Evolutionary conservation across 768 basidiomycete genomes (phyloP), one percentile per base, ranked within the genome.

Genomic region (Leucosporidium creatinivorum): DNA sequence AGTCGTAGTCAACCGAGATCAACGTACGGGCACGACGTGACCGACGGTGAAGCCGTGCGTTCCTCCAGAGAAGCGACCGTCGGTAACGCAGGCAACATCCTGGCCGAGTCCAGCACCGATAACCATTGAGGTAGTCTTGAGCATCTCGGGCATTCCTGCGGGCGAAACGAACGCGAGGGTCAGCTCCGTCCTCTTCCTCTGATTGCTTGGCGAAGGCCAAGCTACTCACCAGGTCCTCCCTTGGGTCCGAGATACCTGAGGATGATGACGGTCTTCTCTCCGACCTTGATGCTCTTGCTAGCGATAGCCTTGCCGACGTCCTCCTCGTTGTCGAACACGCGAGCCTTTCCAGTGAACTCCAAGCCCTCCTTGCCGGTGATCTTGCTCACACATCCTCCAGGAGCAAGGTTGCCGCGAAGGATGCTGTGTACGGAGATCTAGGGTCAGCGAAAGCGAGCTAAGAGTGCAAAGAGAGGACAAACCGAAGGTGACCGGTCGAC

Each of bases 141-240:
- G 83, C 96, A 99, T 99, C 82, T 99, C 96, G 59, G 93, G 94
- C 94, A 99, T 99, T 70, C 93, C 92, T 88, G 66, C 15, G 50
- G 17, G 50, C 31, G 18, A 30, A 31, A 28, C n/a, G 26, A 52
- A 30, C 33, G 54, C 26, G 30, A n/a, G 9, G 4, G 39, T 58
- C 36, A 58, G 36, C 39, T 58, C 23, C n/a, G 13, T n/a, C 36
- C 10, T 6, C 10, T 19, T 23, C 55, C 9, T 36, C 5, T 31
- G 10, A 1, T 3, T 18, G 15, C 25, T 12, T 6, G 39, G 47
- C 19, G 8, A 2, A 44, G 51, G 4, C 13, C 17, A 58, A 59
- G 26, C 56, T 2, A 77, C 86, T 79, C 69, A 89, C 91, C 91
- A 44, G 94, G 94, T 66, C 94, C 96, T 69, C 94, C 94, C 81